A percentile compares a stretch with the other conserved stretches of the same genome.
Conservation (phyloP, 169 alveolate species). For the Plasmodium falciparum region DNA sequence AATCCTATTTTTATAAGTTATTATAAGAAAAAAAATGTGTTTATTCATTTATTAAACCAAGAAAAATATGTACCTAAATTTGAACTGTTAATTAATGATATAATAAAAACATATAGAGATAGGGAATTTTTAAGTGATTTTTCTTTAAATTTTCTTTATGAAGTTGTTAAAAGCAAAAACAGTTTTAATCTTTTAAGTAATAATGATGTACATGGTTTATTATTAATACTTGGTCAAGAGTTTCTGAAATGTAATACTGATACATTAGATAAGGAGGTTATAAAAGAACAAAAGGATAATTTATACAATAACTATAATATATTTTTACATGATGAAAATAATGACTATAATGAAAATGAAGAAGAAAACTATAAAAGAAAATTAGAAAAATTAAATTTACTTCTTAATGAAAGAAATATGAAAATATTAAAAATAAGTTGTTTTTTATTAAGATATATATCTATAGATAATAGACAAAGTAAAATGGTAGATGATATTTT, state of each 20-base stretch:
- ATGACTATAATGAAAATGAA: no score
- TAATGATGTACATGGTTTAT: slow-evolving; percentile 12
- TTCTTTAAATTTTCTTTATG: slow-evolving; percentile 50
- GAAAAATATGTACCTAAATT: slow-evolving; percentile 18
- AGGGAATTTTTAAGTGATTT: slow-evolving; percentile 36
- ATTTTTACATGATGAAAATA: no score
- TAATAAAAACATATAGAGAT: slow-evolving; percentile 46
- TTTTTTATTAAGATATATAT: slow-evolving; percentile 28
- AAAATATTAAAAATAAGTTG: slow-evolving; percentile 60
- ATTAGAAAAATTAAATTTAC: background rate
- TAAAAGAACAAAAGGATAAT: background rate
- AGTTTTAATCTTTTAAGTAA: background rate
- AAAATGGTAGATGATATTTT: slow-evolving; percentile 42
- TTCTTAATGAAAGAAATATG: slow-evolving; percentile 24
- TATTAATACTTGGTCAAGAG: slow-evolving; percentile 55
- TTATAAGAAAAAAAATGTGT: slow-evolving; percentile 23
- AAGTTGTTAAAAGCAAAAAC: background rate
- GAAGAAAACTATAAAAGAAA: no score
- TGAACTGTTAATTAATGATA: slow-evolving; percentile 31
- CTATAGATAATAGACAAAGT: slow-evolving; percentile 8
- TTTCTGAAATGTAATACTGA: slow-evolving; percentile 9
- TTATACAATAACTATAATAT: no score
- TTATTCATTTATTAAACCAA: slow-evolving; percentile 19
- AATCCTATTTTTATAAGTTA: background rate
- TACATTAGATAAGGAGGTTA: background rate